Base-by-base conservation (phyloP, 345 rosid genomes). In the Hibiscus tridactylites region DNA sequence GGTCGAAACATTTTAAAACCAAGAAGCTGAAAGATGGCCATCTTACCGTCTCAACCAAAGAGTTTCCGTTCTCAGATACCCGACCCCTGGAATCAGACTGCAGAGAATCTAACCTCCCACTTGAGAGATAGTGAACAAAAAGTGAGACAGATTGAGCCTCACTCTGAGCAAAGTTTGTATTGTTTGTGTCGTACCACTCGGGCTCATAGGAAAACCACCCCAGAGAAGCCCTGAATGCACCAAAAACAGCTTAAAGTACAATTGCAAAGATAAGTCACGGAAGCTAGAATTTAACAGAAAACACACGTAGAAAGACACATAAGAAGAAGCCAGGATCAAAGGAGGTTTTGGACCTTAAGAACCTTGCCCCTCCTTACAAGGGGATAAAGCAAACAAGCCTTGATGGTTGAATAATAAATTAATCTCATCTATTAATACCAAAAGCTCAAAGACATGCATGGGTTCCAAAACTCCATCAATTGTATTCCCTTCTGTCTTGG, bases 171-270 rank as follows among this genome's bases (percentile, higher is more conserved):
- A 88, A 91, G 79, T 83, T 89, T 69, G 81, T 75, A 73, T 85
- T 78, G 71, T 84, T 87, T 71, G 79, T 83, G 70, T 95, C 97
- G 63, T 61, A 87, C 98, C 97, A 96, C 81, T 91, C 98, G 28
- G 97, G 98, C 84, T 89, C 97, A 87, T 79, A 84, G 75, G 98
- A 90, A 92, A 96, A 92, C 97, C 97, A 96, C 74, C 97, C 96
- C 85, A 96, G 82, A 73, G 96, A 88, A 68, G 91, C 86, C 90
- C 99, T 96, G 88, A 64, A 83, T 46, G 73, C 71, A 79, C 46
- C 73, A 71, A 77, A 65, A 61, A 73, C 37, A 77, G 68, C 75
- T 65, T 66, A 31, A 65, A 68, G 53, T 74, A 67, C 58, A 70
- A 74, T 59, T 71, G 60, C 71, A 69, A 19, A 69, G 17, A 19